Evolutionary conservation across 2,329 filamentous ascomycete species (phyloP).

Genomic region (Diaporthe amygdali): DNA sequence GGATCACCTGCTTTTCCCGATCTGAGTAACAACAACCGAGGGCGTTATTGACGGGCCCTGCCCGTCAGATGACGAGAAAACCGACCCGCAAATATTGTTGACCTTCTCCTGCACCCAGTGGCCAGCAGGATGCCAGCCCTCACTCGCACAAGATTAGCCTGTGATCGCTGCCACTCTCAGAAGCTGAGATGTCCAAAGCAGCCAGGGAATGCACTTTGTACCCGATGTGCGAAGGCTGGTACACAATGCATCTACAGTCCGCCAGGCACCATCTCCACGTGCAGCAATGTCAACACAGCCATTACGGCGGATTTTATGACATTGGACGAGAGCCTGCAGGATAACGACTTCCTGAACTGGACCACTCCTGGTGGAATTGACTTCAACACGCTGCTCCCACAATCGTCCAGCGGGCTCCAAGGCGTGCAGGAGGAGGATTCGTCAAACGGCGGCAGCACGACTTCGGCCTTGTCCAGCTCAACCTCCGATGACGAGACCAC

Average conservation of each 20-base stretch:
- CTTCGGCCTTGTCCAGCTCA: neutral
- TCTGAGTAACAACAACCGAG: neutral
- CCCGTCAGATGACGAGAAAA: too few relatives aligned
- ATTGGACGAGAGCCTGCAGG: neutral
- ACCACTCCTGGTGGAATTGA: neutral
- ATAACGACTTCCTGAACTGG: neutral
- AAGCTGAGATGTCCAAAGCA: conserved; percentile 52
- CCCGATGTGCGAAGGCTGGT: conserved; percentile 47
- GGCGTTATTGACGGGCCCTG: too few relatives aligned
- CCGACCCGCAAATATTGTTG: neutral
- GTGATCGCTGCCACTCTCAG: conserved; percentile 52
- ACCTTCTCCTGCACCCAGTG: neutral
- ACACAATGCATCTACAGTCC: conserved; percentile 50
- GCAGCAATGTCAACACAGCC: conserved; percentile 21
- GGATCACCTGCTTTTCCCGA: neutral
- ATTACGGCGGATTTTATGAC: neutral
- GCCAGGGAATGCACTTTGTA: conserved; percentile 40
- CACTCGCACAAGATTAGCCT: conserved; percentile 39
- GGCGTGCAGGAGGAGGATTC: neutral
- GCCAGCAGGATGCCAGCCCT: neutral
- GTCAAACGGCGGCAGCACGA: neutral
- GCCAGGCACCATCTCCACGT: conserved; percentile 28
- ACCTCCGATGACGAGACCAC: conserved; percentile 19
- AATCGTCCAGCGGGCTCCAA: neutral
- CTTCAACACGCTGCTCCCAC: conserved; percentile 6